A percentile compares a stretch with the other conserved stretches of the same genome.
Evolutionary conservation across 23 red algal species (phyloP).

Genomic region (Cyanidiococcus yangmingshanensis): DNA sequence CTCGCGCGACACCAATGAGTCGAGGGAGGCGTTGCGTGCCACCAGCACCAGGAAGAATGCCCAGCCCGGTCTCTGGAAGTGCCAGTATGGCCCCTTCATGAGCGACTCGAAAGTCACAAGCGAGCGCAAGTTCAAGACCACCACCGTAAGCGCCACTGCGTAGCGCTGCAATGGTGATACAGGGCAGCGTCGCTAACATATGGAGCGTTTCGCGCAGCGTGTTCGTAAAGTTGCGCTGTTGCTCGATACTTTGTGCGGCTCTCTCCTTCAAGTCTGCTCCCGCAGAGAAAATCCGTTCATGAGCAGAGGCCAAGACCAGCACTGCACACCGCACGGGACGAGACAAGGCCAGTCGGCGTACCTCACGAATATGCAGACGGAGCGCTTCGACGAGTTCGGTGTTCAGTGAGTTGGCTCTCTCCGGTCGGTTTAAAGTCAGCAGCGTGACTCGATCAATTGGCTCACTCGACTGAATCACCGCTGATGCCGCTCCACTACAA

Average conservation of each 20-base stretch:
- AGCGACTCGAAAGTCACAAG: constrained; percentile 29
- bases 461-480: background rate
- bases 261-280: constrained; percentile 31
- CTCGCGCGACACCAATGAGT: constrained; percentile 15
- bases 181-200: constrained; percentile 7
- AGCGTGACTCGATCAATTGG: background rate
- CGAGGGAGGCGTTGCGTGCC: constrained; percentile 30
- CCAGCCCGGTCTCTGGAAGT: constrained; percentile 30
- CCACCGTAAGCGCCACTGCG: constrained; percentile 22
- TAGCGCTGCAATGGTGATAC: constrained; percentile 20
- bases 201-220: constrained; percentile 20
- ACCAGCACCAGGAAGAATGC: constrained; percentile 27
- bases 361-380: background rate
- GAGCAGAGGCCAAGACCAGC: constrained; percentile 6
- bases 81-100: constrained; percentile 2
- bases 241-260: constrained; percentile 24
- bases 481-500: no score
- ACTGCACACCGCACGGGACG: constrained; percentile 8
- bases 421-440: constrained; percentile 22
- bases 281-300: constrained; percentile 20
- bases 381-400: constrained; percentile 16
- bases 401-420: constrained; percentile 17
- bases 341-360: constrained; percentile 9
- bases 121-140: constrained; percentile 27
- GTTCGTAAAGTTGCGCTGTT: background rate